Evolutionary conservation across 306 rosid species (phyloP), one percentile per base, ranked within the genome.

Genomic region (Lathyrus aphaca): DNA sequence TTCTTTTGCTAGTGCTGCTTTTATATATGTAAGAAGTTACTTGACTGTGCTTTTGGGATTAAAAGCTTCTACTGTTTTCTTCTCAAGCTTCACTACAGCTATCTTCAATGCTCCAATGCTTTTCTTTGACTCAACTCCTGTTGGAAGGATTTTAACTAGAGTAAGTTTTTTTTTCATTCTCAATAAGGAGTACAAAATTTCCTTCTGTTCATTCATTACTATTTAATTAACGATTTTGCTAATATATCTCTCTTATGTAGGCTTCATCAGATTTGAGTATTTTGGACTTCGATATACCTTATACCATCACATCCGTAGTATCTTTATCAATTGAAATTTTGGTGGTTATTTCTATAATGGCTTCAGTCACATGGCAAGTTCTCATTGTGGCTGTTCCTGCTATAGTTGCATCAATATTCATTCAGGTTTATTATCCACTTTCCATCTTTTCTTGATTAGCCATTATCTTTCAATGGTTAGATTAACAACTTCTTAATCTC

Each of bases 101-200:
- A 77, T 89, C 48, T 89, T 92, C 66, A 86, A 80, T 71, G 96
- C 98, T 76, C 95, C 98, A 40, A 89, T 92, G 96, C 6, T 81
- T 30, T 89, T 92, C 88, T 92, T 92, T 32, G 98, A 92, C 68
- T 84, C 96, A 39, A 92, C 89, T 17, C 95, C 96, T 3, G 79
- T 83, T 4, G 98, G 98, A 12, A 64, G 91, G 69, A 89, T 92
- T 82, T 82, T 87, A 69, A 92, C 92, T 39, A 76, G 92, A 50
- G 95, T 92, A 72, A 80, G 96, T 42, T 44, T 35, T 49, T 14
- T 0, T 7, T 48, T 59, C 15, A 21, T 30, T 55, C 5, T 59
- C 25, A 48, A 21, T 8, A 40, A 7, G 19, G 14, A 10, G 12
- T 43, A 45, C 35, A 17, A 23, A 51, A 10, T 30, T 29, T 3